These are phyloP conservation scores for Phytopythium montanum DNA, from an alignment of 352 stramenopile species.

Conservation along the genomic window DNA sequence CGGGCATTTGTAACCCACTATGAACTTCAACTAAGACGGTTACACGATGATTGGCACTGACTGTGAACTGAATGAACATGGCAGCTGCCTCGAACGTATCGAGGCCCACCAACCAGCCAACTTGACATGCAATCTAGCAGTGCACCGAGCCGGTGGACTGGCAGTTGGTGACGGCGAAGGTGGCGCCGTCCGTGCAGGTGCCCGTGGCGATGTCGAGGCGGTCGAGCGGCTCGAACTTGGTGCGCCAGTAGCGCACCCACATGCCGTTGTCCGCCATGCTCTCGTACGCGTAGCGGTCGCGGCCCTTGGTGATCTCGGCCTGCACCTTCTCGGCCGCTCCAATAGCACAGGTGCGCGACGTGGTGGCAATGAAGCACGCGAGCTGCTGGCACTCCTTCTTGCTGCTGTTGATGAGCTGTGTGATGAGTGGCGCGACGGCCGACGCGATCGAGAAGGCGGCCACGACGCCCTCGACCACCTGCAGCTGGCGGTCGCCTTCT, in stretches of 20 bases:
- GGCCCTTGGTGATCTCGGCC: not conserved
- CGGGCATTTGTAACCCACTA: no score
- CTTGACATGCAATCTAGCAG: constrained; percentile 1
- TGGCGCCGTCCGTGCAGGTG: not conserved
- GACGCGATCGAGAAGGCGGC: not conserved
- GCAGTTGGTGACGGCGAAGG: not conserved
- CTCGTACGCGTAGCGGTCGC: constrained; percentile 2
- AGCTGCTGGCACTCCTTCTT: constrained; percentile 5
- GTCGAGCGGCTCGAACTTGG: constrained; percentile 4
- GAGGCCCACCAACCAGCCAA: no score
- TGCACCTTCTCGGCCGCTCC: not conserved
- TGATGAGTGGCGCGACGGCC: constrained; percentile 1
- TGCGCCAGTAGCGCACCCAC: constrained; percentile 3
- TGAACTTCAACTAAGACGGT: no score
- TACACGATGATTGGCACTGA: no score
- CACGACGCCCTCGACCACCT: not conserved
- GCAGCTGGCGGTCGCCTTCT: not conserved
- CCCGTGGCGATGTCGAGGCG: not conserved
- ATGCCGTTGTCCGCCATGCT: not conserved
- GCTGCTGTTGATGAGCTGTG: not conserved
- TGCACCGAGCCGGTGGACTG: not conserved
- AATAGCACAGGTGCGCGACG: not conserved
- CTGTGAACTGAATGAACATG: no score
- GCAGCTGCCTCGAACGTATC: no score
- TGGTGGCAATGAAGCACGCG: not conserved